A percentile compares a stretch with the other conserved stretches of the same genome.
Conservation (phyloP, 148 eudicot genomes). For the Vaccinium corymbosum region DNA sequence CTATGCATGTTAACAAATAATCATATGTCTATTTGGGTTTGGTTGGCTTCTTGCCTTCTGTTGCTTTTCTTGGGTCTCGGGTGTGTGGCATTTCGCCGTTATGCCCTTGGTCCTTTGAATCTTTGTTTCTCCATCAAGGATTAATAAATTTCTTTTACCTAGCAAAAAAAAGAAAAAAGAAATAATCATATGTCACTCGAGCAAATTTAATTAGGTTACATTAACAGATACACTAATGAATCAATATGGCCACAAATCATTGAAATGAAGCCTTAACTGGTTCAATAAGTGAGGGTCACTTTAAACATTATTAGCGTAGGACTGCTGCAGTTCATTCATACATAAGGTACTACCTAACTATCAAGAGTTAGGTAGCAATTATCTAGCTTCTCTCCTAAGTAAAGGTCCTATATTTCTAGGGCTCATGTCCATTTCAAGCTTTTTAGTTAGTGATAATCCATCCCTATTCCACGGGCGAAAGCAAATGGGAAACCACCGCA, state of each 20-base stretch:
- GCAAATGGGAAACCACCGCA: background rate
- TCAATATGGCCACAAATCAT: background rate
- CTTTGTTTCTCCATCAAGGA: no score
- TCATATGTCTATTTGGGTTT: no score
- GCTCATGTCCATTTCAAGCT: background rate
- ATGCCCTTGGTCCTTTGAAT: no score
- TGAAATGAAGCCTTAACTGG: background rate
- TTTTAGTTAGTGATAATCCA: background rate
- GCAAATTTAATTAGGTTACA: no score
- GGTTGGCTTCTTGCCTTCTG: no score
- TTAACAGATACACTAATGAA: no score
- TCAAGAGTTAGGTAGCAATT: background rate
- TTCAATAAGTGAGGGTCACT: background rate
- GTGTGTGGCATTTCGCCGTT: no score
- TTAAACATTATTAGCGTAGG: conserved; percentile 3
- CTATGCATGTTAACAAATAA: no score
- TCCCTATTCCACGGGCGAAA: background rate
- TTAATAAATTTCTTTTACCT: no score
- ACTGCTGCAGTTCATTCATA: background rate
- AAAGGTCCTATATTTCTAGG: background rate
- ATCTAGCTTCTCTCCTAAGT: background rate
- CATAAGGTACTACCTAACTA: background rate
- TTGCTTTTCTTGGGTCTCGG: no score
- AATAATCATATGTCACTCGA: no score
- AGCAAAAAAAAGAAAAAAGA: no score